Evolutionary conservation across 2,329 filamentous ascomycete genomes (phyloP).

Genomic region (Phialophora chinensis): DNA sequence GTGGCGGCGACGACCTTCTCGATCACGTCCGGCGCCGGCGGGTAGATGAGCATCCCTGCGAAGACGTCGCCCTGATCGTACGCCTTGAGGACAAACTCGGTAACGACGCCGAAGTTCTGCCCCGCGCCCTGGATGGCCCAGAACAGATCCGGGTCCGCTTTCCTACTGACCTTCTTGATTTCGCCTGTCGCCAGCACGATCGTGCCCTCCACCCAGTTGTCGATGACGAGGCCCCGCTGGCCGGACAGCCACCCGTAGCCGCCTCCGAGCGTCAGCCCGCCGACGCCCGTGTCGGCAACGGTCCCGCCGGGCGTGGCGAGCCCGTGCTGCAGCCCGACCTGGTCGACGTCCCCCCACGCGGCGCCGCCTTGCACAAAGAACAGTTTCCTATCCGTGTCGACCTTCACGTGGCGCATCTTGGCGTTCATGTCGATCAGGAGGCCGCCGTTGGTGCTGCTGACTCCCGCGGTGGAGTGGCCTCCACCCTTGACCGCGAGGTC

Average conservation of each 20-base stretch:
- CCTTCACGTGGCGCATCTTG: constrained; percentile 57
- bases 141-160: constrained; percentile 48
- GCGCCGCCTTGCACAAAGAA: constrained; percentile 60
- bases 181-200: constrained; percentile 49
- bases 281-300: constrained; percentile 67
- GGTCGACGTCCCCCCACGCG: constrained; percentile 62
- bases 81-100: constrained; percentile 50
- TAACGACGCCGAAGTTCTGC: constrained; percentile 51
- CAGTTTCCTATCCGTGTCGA: constrained; percentile 54
- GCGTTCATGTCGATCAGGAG: constrained; percentile 61
- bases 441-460: constrained; percentile 58
- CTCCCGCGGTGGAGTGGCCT: constrained; percentile 62
- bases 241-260: constrained; percentile 65
- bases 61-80: constrained; percentile 47
- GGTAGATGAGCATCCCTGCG: constrained; percentile 43
- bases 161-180: constrained; percentile 45
- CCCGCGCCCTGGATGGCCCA: constrained; percentile 52
- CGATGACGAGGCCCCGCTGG: constrained; percentile 60
- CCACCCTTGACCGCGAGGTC: constrained; percentile 62
- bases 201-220: constrained; percentile 52
- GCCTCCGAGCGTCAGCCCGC: constrained; percentile 63
- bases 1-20: constrained; percentile 40
- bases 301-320: constrained; percentile 68
- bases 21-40: constrained; percentile 38
- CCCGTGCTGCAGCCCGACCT: constrained; percentile 55